These are phyloP conservation scores for Rhynchospora breviuscula DNA, from an alignment of 176 grass and related monocot genomes.

Conservation along the genomic window DNA sequence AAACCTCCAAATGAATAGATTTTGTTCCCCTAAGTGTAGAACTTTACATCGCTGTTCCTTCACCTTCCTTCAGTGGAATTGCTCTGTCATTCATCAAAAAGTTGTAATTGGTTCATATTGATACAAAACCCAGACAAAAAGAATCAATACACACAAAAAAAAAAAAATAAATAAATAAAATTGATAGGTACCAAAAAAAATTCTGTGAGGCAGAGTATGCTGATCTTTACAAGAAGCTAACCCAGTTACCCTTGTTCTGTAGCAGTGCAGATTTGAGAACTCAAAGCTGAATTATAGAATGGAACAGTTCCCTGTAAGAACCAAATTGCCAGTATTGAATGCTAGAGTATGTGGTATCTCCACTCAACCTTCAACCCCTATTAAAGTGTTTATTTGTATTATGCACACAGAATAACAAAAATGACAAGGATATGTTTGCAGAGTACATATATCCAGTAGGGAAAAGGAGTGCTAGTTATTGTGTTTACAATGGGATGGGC, in stretches of 20 bases:
- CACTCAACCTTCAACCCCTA: constrained; percentile 77
- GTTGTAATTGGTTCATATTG: not conserved
- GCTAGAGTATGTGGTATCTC: constrained; percentile 76
- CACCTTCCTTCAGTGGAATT: constrained; percentile 36
- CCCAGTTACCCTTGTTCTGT: constrained; percentile 55
- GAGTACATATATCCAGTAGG: not conserved
- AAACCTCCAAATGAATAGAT: no score
- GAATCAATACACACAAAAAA: not conserved
- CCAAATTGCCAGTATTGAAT: constrained; percentile 66
- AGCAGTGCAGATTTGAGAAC: constrained; percentile 59
- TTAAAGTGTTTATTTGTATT: constrained; percentile 71
- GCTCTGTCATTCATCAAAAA: constrained; percentile 43
- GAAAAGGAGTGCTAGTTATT: not conserved
- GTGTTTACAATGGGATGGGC: constrained; percentile 72
- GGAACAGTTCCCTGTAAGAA: constrained; percentile 66
- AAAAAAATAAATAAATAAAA: not conserved
- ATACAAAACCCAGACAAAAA: not conserved
- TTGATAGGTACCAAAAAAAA: constrained; percentile 17
- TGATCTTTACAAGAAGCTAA: constrained; percentile 82
- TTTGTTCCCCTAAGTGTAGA: no score
- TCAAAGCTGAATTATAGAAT: constrained; percentile 64
- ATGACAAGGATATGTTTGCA: not conserved
- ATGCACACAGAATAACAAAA: not conserved
- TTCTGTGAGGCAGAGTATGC: constrained; percentile 74
- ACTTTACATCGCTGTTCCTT: no score